phyloP scores from a whole-genome alignment of 148 eudicot genomes.

The Amaranthus palmeri region DNA sequence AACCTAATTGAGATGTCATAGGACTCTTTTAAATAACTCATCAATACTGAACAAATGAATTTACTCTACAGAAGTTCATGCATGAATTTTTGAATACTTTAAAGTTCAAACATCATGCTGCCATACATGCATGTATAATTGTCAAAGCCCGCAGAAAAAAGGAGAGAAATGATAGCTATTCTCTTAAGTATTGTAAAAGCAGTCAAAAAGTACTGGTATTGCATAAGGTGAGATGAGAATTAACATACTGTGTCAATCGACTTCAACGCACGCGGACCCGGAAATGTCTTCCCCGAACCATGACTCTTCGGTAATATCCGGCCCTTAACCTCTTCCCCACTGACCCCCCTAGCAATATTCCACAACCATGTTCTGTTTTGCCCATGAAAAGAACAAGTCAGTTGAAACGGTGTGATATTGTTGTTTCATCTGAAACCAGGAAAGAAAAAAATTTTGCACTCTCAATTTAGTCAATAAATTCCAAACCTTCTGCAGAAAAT shows the following conservation, averaged over 20 bases:
- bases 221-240: conserved; percentile 1
- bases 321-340: conserved; percentile 84
- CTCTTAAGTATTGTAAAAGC: background rate
- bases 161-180: background rate
- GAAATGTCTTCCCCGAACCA: conserved; percentile 90
- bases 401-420: background rate
- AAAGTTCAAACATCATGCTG: background rate
- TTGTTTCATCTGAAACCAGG: background rate
- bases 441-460: background rate
- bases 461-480: background rate
- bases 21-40: background rate
- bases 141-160: too few species aligned
- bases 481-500: background rate
- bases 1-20: background rate
- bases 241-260: conserved; percentile 50
- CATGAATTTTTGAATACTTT: background rate
- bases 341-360: conserved; percentile 86
- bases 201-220: background rate
- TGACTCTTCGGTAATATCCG: conserved; percentile 89
- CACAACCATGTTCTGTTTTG: conserved; percentile 79
- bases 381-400: conserved; percentile 9
- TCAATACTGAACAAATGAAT: background rate
- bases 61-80: background rate
- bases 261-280: conserved; percentile 70
- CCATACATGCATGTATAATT: background rate